Conservation (phyloP, 169 alveolate genomes). For the Cyclospora cayetanensis region DNA sequence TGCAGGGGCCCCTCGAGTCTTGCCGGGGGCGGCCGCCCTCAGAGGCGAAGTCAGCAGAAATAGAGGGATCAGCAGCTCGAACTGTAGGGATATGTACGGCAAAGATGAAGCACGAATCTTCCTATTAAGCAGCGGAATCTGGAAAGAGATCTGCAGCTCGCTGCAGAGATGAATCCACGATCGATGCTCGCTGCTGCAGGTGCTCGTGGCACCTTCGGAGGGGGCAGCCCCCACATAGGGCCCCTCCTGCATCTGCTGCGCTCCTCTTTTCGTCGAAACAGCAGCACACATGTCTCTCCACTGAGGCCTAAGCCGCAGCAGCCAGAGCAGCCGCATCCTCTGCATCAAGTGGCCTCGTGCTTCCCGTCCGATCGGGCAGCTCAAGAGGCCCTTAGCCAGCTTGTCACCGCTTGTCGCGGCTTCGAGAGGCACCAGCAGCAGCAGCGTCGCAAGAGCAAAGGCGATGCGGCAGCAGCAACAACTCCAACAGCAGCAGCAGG, state of each 20-base stretch:
- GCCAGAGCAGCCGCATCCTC: neutral
- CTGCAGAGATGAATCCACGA: no score
- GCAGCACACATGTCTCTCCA: neutral
- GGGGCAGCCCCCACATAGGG: no score
- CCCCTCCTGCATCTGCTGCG: neutral
- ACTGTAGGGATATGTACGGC: no score
- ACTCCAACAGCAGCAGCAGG: neutral
- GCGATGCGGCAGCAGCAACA: slow-evolving; percentile 18
- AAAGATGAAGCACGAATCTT: no score
- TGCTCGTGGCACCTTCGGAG: no score
- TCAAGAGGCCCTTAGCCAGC: neutral
- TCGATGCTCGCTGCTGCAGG: no score
- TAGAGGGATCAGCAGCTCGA: no score
- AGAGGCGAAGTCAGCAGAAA: no score
- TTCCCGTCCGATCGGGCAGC: neutral
- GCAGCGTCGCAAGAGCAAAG: neutral
- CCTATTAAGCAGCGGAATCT: no score
- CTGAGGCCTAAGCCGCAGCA: neutral
- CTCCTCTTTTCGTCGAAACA: neutral
- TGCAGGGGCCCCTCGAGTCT: no score
- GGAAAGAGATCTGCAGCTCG: no score
- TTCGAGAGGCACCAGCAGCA: slow-evolving; percentile 10
- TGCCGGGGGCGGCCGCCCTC: no score
- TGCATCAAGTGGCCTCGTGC: neutral
- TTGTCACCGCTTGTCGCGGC: slow-evolving; percentile 9